Evolutionary conservation across 2,329 filamentous ascomycete genomes (phyloP), one percentile per base, ranked within the genome.

Genomic region (Fusarium humuli): DNA sequence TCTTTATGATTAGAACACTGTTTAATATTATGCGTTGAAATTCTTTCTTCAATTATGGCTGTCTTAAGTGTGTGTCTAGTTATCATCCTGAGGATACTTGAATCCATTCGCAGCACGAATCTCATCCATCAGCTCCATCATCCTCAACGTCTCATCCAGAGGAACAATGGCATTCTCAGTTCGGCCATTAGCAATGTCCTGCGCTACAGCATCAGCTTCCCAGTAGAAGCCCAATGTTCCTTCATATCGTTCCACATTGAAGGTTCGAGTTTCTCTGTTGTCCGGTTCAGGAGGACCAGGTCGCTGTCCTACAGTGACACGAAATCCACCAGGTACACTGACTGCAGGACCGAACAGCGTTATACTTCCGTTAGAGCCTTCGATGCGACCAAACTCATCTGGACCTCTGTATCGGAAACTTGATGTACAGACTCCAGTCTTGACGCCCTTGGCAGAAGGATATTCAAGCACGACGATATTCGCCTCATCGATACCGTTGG

Each of bases 91-190:
- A 2, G 65, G 65, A n/a, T 67, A 67, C 18, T 40, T 42, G 2
- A 64, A 23, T 3, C 64, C 65, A 23, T 37, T 54, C 8, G 49
- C 52, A 20, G n/a, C 34, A 44, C 84, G 71, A 20, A 85, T 79
- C 53, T 83, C 80, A 66, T 86, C 84, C 80, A 86, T 80, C 27
- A 85, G 76, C 59, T 80, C 78, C 79, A 86, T 79, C 3, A 85
- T 77, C 1, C 81, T 77, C 16, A 85, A 50, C 0, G 83, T 85
- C 73, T 85, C 83, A 0, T 77, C 74, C 77, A 81, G 81, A 0
- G 83, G 83, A 79, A 85, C 81, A 8, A 81, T 76, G 0, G 70
- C 72, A 58, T 79, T 84, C 70, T 84, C 76, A n/a, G 74, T 77
- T 47, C 72, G 76, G 0, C 81, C 80, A 1, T 41, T 34, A 58